phyloP scores from a whole-genome alignment of 192 early-diverging fungal species.

The Coemansia sp. region DNA sequence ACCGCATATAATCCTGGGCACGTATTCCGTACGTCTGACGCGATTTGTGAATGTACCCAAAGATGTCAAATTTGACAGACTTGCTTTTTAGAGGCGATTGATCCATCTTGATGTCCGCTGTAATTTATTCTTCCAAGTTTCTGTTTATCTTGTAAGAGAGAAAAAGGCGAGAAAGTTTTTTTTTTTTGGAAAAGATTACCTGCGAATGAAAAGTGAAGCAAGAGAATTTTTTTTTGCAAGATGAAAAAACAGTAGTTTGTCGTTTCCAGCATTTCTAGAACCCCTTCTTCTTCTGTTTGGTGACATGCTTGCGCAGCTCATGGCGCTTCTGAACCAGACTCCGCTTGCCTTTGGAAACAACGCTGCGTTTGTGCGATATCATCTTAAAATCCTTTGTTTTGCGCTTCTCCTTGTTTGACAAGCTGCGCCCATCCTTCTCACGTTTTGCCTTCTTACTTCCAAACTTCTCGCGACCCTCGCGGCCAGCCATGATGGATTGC shows the following conservation, averaged over 20 bases:
- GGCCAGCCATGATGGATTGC: constrained; percentile 82
- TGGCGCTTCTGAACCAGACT: constrained; percentile 75
- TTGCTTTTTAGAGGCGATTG: background rate
- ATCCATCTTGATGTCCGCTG: background rate
- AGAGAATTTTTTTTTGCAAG: background rate
- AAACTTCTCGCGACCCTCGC: constrained; percentile 91
- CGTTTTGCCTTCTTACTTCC: constrained; percentile 86
- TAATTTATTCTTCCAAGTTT: background rate
- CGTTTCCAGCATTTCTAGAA: constrained; percentile 11
- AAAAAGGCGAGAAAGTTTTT: background rate
- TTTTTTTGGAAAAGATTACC: background rate
- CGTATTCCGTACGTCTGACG: constrained; percentile 44
- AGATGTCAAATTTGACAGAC: constrained; percentile 32
- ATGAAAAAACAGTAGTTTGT: background rate
- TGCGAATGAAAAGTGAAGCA: too few species aligned
- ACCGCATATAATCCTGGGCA: constrained; percentile 43
- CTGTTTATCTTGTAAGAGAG: background rate
- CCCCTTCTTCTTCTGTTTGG: constrained; percentile 50
- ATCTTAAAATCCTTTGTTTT: constrained; percentile 94
- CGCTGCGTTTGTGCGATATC: constrained; percentile 89
- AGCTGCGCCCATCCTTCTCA: constrained; percentile 64
- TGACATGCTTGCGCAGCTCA: constrained; percentile 45
- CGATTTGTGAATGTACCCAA: constrained; percentile 39
- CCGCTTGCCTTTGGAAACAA: constrained; percentile 70
- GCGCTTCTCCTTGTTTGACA: constrained; percentile 91